These are phyloP conservation scores for Dalbergia cochinchinensis DNA, from an alignment of 306 rosid genomes.

Conservation along the genomic window DNA sequence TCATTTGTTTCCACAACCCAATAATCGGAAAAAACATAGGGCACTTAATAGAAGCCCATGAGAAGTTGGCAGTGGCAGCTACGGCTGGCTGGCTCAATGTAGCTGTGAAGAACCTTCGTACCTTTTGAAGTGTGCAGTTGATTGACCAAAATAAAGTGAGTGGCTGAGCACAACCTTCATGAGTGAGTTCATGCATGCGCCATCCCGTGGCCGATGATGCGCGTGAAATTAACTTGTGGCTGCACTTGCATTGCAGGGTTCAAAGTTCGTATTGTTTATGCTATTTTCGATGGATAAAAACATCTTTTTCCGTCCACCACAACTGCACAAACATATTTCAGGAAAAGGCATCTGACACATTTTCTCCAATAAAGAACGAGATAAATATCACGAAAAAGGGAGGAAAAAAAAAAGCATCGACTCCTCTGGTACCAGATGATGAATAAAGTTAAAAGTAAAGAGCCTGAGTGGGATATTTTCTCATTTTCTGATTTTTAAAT, in stretches of 20 bases:
- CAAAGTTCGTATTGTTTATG: background rate
- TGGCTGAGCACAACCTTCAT: background rate
- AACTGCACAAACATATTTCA: background rate
- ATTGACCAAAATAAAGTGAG: background rate
- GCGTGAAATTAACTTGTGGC: background rate
- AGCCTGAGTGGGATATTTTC: background rate
- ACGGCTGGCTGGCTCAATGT: background rate
- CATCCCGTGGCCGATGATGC: background rate
- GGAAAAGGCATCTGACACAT: conserved; percentile 18
- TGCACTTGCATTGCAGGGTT: background rate
- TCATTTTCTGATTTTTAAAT: background rate
- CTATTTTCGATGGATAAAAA: background rate
- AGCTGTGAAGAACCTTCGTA: background rate
- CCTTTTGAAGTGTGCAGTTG: background rate
- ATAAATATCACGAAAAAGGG: conserved; percentile 10
- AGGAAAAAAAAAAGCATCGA: conserved; percentile 10
- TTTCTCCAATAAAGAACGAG: background rate
- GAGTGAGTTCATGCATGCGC: background rate
- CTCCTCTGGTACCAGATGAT: conserved; percentile 11
- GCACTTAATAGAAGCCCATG: no score
- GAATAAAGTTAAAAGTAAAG: conserved; percentile 23
- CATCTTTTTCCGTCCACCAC: conserved; percentile 22
- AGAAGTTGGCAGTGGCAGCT: background rate
- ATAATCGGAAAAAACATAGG: background rate
- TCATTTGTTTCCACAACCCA: background rate